Evolutionary conservation across 495 filamentous ascomycete genomes (phyloP).

Genomic region (Penicillium paxilli): DNA sequence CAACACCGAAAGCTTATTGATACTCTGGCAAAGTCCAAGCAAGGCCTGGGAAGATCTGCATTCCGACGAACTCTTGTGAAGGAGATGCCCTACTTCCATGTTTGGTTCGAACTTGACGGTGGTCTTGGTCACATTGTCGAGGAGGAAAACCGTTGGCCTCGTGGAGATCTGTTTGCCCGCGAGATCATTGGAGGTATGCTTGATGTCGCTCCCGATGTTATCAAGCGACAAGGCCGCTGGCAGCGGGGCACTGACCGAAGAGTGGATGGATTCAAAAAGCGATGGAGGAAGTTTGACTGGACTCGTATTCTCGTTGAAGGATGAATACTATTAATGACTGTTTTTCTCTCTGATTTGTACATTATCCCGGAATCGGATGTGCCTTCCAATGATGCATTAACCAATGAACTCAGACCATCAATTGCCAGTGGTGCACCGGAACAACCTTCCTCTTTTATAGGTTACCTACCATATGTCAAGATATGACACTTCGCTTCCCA

Average conservation of each 20-base stretch:
- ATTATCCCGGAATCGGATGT: background rate
- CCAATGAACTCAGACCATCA: no score
- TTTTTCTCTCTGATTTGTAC: background rate
- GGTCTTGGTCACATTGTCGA: slow-evolving; percentile 93
- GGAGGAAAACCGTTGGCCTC: slow-evolving; percentile 83
- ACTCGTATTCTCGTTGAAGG: slow-evolving; percentile 73
- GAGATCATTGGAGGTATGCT: slow-evolving; percentile 95
- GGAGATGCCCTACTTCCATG: slow-evolving; percentile 99
- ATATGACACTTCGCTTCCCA: no score
- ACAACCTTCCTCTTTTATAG: background rate
- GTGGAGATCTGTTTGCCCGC: slow-evolving; percentile 88
- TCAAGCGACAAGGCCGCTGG: slow-evolving; percentile 93
- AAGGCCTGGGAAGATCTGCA: slow-evolving; percentile 73
- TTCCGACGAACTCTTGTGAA: slow-evolving; percentile 84
- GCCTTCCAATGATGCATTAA: background rate
- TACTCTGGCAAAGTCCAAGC: slow-evolving; percentile 68
- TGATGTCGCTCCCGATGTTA: slow-evolving; percentile 76
- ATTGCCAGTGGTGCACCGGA: no score
- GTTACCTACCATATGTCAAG: background rate
- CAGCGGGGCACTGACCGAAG: slow-evolving; percentile 66
- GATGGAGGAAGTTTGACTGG: slow-evolving; percentile 96
- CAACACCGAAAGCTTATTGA: slow-evolving; percentile 95
- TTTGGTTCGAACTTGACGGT: slow-evolving; percentile 92
- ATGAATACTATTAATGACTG: slow-evolving; percentile 8
- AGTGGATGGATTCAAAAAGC: slow-evolving; percentile 75